Evolutionary conservation across 495 filamentous ascomycete species (phyloP), one percentile per base, ranked within the genome.

Genomic region (Tirmania nivea): DNA sequence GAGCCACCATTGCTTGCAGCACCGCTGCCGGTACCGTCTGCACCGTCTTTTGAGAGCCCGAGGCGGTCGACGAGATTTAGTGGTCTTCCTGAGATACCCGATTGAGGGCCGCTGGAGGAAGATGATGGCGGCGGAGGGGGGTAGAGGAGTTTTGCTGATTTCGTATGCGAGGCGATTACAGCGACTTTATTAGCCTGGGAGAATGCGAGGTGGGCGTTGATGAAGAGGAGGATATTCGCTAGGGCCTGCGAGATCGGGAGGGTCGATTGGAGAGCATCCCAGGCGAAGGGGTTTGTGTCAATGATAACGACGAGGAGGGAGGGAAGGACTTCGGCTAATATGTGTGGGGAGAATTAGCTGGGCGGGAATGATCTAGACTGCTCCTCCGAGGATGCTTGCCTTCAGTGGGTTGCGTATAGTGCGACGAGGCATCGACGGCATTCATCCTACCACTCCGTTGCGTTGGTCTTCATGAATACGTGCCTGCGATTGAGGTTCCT

Each of bases 201-300:
- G 69, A 84, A 85, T 57, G 90, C 83, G 7, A 97, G 75, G 64
- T 97, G 90, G 54, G 87, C 84, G 65, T 97, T 94, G 66, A 95
- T 79, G 70, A 95, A 95, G 71, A 96, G 80, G 62, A 94, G 81
- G 56, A 96, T 75, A 70, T 86, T 90, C 51, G 92, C 80, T 54
- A 97, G 71, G 53, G 83, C 86, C 60, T 81, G 81, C 52, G 82
- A 78, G 56, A 96, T 75, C 34, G 90, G 76, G n/a, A 97, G 81
- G 55, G 78, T 67, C n/a, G 83, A 79, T 56, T 95, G 75, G 54
- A 96, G 75, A 49, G 83, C 72, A 4, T 83, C 78, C 90, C 90
- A 97, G 64, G 90, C 86, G 59, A 83, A 83, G 1, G 90, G 92
- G 64, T 96, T 96, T 45, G 90, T 94, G 70, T 97, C 90, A 70